These are phyloP conservation scores for Talaromyces sp. DNA, from an alignment of 2,329 filamentous ascomycete species.

Conservation along the genomic window DNA sequence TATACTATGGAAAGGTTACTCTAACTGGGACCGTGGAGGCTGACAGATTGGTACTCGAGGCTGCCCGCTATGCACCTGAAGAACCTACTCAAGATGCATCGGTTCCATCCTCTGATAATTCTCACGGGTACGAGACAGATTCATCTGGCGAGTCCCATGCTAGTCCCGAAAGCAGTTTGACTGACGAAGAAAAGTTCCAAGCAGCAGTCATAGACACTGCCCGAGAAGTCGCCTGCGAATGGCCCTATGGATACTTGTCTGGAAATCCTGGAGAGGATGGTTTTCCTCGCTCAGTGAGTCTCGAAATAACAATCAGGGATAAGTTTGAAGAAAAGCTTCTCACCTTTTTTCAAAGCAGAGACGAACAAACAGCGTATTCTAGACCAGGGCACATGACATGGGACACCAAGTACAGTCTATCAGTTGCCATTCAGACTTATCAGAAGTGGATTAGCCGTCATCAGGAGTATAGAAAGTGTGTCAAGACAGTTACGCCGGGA, in stretches of 20 bases:
- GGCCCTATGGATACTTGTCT: too few relatives aligned
- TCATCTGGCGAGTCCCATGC: background rate
- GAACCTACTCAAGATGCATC: background rate
- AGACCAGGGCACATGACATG: too few relatives aligned
- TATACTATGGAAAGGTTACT: background rate
- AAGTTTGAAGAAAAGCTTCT: background rate
- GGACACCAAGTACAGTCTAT: too few relatives aligned
- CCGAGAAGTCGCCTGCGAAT: too few relatives aligned
- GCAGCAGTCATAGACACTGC: background rate
- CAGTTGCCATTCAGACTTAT: too few relatives aligned
- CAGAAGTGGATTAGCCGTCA: background rate
- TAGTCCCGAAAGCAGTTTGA: too few relatives aligned
- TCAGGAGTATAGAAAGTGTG: background rate
- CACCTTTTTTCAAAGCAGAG: background rate
- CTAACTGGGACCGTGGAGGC: background rate
- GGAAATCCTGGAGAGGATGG: too few relatives aligned
- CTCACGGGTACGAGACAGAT: background rate
- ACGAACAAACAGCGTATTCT: background rate
- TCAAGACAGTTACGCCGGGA: background rate
- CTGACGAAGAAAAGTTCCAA: background rate
- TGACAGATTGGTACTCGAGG: background rate
- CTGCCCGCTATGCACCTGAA: background rate
- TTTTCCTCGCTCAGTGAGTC: too few relatives aligned
- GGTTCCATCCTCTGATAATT: background rate
- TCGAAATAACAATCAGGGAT: background rate